Evolutionary conservation across 2,329 filamentous ascomycete species (phyloP).

Genomic region (Seiridium unicorne): DNA sequence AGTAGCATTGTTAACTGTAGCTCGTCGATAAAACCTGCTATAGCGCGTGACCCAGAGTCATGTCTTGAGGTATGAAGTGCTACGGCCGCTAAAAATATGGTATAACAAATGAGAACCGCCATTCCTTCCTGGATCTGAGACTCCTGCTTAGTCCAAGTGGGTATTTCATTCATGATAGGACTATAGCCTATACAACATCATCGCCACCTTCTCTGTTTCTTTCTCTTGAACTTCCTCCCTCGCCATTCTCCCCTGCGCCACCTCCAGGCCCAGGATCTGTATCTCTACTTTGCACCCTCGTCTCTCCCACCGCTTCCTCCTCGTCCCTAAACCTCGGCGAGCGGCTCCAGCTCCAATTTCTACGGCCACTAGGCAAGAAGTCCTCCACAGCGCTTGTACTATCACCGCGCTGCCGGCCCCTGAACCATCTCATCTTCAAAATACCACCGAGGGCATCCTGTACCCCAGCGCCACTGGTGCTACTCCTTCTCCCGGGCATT

Average conservation of each 20-base stretch:
- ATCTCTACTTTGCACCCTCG: background rate
- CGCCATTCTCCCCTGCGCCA: background rate
- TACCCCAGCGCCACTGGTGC: slow-evolving; percentile 28
- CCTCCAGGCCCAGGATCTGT: background rate
- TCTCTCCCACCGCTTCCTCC: background rate
- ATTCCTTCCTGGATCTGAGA: no score
- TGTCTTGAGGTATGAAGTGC: no score
- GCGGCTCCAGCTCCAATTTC: slow-evolving; percentile 7
- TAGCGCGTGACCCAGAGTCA: no score
- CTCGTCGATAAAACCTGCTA: no score
- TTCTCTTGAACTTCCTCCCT: background rate
- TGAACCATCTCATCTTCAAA: slow-evolving; percentile 54
- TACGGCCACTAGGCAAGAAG: background rate
- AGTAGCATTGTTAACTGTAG: no score
- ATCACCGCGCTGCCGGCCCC: slow-evolving; percentile 27
- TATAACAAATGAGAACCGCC: no score
- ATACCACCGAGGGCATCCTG: slow-evolving; percentile 53
- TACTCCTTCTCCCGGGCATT: slow-evolving; percentile 31
- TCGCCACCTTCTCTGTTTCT: background rate
- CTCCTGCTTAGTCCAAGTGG: background rate
- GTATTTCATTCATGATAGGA: background rate
- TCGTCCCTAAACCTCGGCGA: slow-evolving; percentile 4
- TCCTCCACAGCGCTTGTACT: slow-evolving; percentile 11
- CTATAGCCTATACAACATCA: background rate
- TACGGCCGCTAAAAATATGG: no score